A percentile compares a stretch with the other conserved stretches of the same genome.
These are phyloP conservation scores for Nicotiana noctiflora DNA, from an alignment of 257 asterid species.

Conservation along the genomic window DNA sequence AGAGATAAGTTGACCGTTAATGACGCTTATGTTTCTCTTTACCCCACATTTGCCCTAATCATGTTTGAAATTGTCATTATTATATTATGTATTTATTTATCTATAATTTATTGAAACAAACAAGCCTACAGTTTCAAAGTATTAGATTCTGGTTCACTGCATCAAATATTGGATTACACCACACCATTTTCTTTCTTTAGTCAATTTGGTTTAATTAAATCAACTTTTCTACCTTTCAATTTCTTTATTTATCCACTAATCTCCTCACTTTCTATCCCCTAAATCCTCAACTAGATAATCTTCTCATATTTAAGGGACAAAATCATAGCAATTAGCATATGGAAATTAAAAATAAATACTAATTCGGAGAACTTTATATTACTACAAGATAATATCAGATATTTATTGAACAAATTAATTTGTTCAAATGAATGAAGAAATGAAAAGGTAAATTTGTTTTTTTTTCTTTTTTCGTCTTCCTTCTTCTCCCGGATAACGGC, in stretches of 20 bases:
- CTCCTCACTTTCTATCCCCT: background rate
- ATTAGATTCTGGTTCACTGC: background rate
- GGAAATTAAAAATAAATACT: background rate
- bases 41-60: constrained; percentile 7
- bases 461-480: background rate
- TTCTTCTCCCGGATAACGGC: background rate
- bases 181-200: background rate
- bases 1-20: background rate
- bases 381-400: background rate
- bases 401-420: constrained; percentile 7
- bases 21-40: constrained; percentile 13
- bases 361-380: background rate
- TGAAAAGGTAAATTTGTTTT: background rate
- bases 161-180: background rate
- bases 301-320: background rate
- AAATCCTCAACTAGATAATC: background rate
- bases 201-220: background rate
- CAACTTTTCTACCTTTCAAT: background rate
- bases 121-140: background rate
- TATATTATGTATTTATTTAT: background rate
- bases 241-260: background rate
- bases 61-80: background rate
- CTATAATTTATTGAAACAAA: background rate
- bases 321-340: background rate
- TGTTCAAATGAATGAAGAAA: background rate